Percentiles rank a stretch among this genome's conserved stretches.
These are phyloP conservation scores for Paraphoma chrysanthemicola DNA, from an alignment of 2,329 filamentous ascomycete species.

Conservation along the genomic window DNA sequence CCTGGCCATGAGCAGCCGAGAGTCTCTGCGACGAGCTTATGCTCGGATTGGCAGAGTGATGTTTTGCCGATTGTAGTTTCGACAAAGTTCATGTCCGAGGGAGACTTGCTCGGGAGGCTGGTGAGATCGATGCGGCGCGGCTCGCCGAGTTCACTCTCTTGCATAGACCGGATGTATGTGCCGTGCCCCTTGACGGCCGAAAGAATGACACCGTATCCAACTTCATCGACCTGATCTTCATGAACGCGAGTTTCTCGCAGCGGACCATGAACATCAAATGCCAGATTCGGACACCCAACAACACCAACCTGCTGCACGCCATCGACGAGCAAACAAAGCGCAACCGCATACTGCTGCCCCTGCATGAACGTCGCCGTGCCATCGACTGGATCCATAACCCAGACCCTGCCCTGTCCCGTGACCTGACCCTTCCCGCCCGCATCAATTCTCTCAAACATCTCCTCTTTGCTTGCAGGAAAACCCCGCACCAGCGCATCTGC, in stretches of 20 bases:
- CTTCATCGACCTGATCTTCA: conserved; percentile 51
- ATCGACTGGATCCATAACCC: conserved; percentile 71
- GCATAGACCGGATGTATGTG: conserved; percentile 50
- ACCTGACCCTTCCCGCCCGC: conserved; percentile 62
- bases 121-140: conserved; percentile 38
- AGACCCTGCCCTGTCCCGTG: conserved; percentile 56
- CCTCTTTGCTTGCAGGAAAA: conserved; percentile 56
- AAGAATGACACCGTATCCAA: conserved; percentile 53
- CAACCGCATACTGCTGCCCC: conserved; percentile 69
- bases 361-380: conserved; percentile 68
- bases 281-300: conserved; percentile 68
- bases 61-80: conserved; percentile 53
- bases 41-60: conserved; percentile 46
- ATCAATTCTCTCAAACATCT: conserved; percentile 69
- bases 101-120: conserved; percentile 28
- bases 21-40: conserved; percentile 42
- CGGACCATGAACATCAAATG: conserved; percentile 40
- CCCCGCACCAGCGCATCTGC: conserved; percentile 12
- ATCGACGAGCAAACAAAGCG: conserved; percentile 64
- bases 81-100: conserved; percentile 52
- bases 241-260: conserved; percentile 29
- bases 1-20: conserved; percentile 55
- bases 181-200: conserved; percentile 58
- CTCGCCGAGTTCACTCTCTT: conserved; percentile 40
- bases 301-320: conserved; percentile 66